Evolutionary conservation across 352 stramenopile genomes (phyloP).

Genomic region (Phytophthora hybrid): DNA sequence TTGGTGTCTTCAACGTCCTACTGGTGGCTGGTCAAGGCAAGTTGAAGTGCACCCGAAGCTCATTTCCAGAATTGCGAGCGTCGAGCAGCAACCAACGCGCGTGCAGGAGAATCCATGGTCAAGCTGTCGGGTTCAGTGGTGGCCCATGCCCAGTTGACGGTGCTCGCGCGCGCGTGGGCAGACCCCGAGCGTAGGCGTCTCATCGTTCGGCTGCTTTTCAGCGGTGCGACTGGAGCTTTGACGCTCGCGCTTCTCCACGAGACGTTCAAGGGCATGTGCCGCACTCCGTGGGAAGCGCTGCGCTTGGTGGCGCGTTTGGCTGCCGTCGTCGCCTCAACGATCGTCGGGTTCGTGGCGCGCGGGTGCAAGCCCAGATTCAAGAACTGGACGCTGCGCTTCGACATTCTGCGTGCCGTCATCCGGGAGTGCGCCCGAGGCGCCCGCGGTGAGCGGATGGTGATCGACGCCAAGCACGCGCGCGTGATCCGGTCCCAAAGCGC

Average conservation of each 20-base stretch:
- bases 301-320: slow-evolving; percentile 30
- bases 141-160: slow-evolving; percentile 9
- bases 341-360: slow-evolving; percentile 33
- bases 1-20: slow-evolving; percentile 29
- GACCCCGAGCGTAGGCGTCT: slow-evolving; percentile 17
- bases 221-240: slow-evolving; percentile 25
- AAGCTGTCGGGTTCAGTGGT: slow-evolving; percentile 13
- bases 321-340: slow-evolving; percentile 22
- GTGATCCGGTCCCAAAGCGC: slow-evolving; percentile 46
- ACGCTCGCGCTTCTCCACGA: slow-evolving; percentile 24
- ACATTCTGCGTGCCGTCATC: slow-evolving; percentile 42
- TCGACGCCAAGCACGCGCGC: slow-evolving; percentile 41
- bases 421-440: slow-evolving; percentile 31
- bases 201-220: slow-evolving; percentile 32
- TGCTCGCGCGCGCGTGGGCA: slow-evolving; percentile 22
- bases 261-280: slow-evolving; percentile 39
- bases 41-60: slow-evolving; percentile 14
- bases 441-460: slow-evolving; percentile 41
- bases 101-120: slow-evolving; percentile 12
- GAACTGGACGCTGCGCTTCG: slow-evolving; percentile 60
- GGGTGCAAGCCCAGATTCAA: slow-evolving; percentile 46
- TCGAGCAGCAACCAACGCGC: neutral
- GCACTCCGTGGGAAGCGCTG: slow-evolving; percentile 42
- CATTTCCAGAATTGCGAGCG: slow-evolving; percentile 28
- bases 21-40: neutral